Evolutionary conservation across 768 basidiomycete species (phyloP).

Genomic region (Russula brevipes): DNA sequence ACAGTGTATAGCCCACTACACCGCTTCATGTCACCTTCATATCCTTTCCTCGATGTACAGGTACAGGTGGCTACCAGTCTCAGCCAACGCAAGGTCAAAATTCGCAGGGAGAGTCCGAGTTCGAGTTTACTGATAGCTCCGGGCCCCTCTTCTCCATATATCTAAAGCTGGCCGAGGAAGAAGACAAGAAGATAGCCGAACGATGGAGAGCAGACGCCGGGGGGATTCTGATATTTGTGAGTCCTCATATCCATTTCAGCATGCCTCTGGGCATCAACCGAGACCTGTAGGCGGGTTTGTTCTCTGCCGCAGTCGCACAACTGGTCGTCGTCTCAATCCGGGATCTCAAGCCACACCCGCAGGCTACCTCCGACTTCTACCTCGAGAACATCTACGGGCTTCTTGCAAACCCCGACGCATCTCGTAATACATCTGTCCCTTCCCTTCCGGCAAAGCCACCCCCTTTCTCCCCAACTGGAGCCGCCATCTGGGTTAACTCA

Average conservation of each 20-base stretch:
- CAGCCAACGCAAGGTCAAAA: background rate
- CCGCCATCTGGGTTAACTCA: background rate
- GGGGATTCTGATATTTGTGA: constrained; percentile 1
- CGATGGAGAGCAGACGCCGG: background rate
- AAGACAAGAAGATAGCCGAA: constrained; percentile 4
- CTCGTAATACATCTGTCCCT: background rate
- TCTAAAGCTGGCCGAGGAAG: background rate
- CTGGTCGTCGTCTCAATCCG: background rate
- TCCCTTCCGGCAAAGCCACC: background rate
- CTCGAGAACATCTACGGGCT: background rate
- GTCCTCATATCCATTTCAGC: too few species aligned
- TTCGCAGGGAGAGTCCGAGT: background rate
- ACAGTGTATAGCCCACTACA: too few species aligned
- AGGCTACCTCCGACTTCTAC: background rate
- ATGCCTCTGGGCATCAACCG: too few species aligned
- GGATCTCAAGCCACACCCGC: background rate
- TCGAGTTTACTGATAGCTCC: background rate
- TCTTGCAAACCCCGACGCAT: background rate
- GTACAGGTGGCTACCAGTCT: background rate
- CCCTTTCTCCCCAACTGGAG: background rate
- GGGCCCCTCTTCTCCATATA: constrained; percentile 4
- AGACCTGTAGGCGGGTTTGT: background rate
- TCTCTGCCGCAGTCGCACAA: background rate
- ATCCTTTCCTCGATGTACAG: too few species aligned
- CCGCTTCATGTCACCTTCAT: too few species aligned